phyloP scores from a whole-genome alignment of 148 eudicot species.

The Rhododendron ferrugineum region DNA sequence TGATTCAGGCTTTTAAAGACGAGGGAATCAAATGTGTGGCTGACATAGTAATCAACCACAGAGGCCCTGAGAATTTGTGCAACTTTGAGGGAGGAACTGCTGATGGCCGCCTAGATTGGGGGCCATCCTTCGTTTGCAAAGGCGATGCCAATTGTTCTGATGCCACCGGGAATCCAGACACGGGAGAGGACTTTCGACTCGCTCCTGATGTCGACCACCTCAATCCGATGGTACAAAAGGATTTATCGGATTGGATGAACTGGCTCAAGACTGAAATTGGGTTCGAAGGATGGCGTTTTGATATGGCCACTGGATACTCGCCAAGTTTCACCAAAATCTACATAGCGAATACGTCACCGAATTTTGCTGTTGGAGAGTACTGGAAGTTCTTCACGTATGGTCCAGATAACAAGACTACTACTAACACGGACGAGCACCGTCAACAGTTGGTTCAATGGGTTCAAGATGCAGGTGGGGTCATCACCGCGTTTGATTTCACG shows the following conservation, averaged over 20 bases:
- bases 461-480: conserved; percentile 35
- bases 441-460: conserved; percentile 47
- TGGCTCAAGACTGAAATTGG: neutral
- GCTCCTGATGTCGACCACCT: neutral
- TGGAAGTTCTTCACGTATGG: conserved; percentile 40
- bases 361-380: conserved; percentile 57
- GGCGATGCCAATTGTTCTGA: neutral
- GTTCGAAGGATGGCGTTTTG: conserved; percentile 52
- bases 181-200: neutral
- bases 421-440: conserved; percentile 48
- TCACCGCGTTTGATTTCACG: conserved; percentile 58
- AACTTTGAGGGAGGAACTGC: neutral
- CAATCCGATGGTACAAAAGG: neutral
- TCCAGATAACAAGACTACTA: conserved; percentile 30
- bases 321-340: conserved; percentile 40
- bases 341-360: conserved; percentile 42
- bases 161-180: neutral
- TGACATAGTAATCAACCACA: neutral
- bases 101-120: neutral
- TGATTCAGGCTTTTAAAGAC: neutral
- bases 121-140: neutral
- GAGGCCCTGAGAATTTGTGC: neutral
- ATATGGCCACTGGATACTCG: conserved; percentile 54
- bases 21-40: neutral
- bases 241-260: neutral